Conservation (phyloP, 192 early-diverging fungal genomes). For the Coemansia sp. region DNA sequence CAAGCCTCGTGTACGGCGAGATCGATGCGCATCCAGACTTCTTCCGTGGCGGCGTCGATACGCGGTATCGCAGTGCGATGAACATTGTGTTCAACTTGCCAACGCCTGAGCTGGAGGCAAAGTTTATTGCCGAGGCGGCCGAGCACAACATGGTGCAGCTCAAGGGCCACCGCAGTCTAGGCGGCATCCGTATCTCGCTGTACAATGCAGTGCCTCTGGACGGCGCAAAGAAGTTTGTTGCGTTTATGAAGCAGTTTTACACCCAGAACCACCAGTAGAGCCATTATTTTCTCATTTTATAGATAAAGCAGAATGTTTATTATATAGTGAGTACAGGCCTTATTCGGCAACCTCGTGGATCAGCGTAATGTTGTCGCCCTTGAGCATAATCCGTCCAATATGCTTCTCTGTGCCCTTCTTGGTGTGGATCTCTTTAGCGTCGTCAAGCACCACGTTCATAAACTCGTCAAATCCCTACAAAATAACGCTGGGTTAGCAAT, state of each 20-base stretch:
- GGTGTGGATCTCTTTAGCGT: constrained; percentile 78
- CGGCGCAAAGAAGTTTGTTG: constrained; percentile 74
- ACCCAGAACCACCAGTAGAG: constrained; percentile 16
- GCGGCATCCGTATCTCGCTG: constrained; percentile 88
- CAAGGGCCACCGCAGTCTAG: constrained; percentile 92
- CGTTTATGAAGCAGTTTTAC: constrained; percentile 82
- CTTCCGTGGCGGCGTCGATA: constrained; percentile 67
- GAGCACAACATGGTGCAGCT: constrained; percentile 79
- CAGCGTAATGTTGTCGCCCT: constrained; percentile 97
- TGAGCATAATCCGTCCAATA: constrained; percentile 88
- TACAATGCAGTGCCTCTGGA: constrained; percentile 93
- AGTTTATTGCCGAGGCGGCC: constrained; percentile 81
- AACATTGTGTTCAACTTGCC: constrained; percentile 84
- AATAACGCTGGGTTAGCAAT: neutral
- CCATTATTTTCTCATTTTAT: neutral
- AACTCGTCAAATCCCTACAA: constrained; percentile 96
- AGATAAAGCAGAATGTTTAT: neutral
- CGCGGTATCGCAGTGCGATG: constrained; percentile 73
- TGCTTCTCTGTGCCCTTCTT: constrained; percentile 75
- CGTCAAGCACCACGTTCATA: constrained; percentile 93
- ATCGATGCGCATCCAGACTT: constrained; percentile 60
- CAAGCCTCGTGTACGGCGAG: constrained; percentile 66
- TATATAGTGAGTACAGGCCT: neutral
- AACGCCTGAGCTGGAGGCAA: constrained; percentile 66
- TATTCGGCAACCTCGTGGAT: constrained; percentile 52